Evolutionary conservation across 2,329 filamentous ascomycete genomes (phyloP).

Genomic region (Rutstroemia sp.): DNA sequence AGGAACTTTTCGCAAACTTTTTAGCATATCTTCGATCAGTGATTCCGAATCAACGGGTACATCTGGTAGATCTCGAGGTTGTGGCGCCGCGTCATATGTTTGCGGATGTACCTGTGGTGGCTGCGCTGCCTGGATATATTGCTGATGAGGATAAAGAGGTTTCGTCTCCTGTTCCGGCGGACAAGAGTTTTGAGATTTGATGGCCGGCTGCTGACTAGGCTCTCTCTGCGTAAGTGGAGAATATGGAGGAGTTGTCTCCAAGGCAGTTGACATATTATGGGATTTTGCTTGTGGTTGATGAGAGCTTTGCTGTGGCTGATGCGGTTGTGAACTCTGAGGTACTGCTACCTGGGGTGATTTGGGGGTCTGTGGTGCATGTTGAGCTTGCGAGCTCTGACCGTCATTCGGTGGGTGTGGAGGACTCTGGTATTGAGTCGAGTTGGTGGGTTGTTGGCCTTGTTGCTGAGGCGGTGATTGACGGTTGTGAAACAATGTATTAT

Average conservation of each 20-base stretch:
- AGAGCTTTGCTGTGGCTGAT: neutral
- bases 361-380: neutral
- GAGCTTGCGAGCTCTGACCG: neutral
- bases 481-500: conserved; percentile 21
- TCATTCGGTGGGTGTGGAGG: neutral
- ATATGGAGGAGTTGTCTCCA: conserved; percentile 6
- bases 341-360: neutral
- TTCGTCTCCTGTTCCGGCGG: conserved; percentile 8
- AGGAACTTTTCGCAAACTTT: conserved; percentile 36
- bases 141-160: conserved; percentile 22
- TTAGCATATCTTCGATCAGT: conserved; percentile 46
- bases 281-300: neutral
- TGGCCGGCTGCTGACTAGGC: neutral
- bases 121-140: conserved; percentile 15
- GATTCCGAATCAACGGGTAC: conserved; percentile 29
- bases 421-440: neutral
- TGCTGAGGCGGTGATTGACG: conserved; percentile 7
- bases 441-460: neutral
- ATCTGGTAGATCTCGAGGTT: conserved; percentile 25
- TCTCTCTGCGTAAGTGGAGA: conserved; percentile 1
- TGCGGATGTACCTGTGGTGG: neutral
- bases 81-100: neutral
- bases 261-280: neutral
- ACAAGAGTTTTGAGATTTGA: conserved; percentile 3
- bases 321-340: neutral